These are phyloP conservation scores for Pleurotus tuber-regium DNA, from an alignment of 768 basidiomycete genomes.

Conservation along the genomic window DNA sequence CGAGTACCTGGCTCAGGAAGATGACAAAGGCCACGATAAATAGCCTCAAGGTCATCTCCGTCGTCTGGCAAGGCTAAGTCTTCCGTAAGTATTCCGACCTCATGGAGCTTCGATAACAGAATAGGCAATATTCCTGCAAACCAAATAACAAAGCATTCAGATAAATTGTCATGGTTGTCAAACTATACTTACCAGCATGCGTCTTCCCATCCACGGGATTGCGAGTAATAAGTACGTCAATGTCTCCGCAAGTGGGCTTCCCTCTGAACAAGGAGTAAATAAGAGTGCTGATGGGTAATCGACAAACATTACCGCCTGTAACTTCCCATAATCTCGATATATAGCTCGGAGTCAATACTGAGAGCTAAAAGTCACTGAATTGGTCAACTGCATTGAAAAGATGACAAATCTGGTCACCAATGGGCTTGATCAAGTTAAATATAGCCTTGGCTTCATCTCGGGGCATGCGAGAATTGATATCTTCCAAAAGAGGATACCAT, in stretches of 20 bases:
- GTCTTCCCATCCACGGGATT: conserved; percentile 68
- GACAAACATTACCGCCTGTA: conserved; percentile 58
- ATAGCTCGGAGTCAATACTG: conserved; percentile 64
- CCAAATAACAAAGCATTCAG: neutral
- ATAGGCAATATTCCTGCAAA: conserved; percentile 54
- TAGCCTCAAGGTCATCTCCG: conserved; percentile 63
- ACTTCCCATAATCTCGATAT: conserved; percentile 89
- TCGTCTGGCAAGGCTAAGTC: conserved; percentile 75
- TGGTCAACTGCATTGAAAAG: conserved; percentile 1
- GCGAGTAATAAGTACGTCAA: conserved; percentile 87
- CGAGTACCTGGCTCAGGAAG: conserved; percentile 42
- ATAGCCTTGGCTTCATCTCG: conserved; percentile 74
- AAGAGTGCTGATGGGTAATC: neutral
- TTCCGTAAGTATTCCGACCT: conserved; percentile 67
- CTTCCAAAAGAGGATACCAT: conserved; percentile 29
- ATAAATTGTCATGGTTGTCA: too few species aligned
- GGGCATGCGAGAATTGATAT: conserved; percentile 85
- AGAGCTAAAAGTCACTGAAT: conserved; percentile 57
- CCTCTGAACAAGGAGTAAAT: conserved; percentile 46
- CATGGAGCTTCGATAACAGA: conserved; percentile 57
- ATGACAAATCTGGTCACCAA: conserved; percentile 43
- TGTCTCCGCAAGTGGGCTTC: conserved; percentile 82
- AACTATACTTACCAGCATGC: conserved; percentile 62
- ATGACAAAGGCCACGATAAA: conserved; percentile 80
- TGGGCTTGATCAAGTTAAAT: conserved; percentile 67